Base-by-base conservation (phyloP, 1,284 basidiomycete genomes). In the Papiliotrema nemorosa region DNA sequence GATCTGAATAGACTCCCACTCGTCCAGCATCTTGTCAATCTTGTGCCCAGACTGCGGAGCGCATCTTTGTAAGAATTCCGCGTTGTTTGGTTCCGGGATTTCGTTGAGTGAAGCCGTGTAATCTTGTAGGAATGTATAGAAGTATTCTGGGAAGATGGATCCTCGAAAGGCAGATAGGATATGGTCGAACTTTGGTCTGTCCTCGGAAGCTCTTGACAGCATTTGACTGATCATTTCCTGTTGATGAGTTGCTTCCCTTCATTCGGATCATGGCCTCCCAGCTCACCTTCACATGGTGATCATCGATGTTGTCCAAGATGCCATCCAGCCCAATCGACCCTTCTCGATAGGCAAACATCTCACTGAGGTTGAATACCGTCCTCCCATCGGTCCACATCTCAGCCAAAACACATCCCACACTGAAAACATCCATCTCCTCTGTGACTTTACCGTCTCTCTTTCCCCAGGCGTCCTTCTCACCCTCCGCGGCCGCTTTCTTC, bases 341-440 rank as follows among this genome's bases (percentile, higher is more conserved):
- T 59, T 88, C 85, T 21, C 91, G 79, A 64, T 96, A 99, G 70
- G 94, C 93, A 81, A 91, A 97, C 46, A 99, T 78, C 69, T 97
- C 94, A 66, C 88, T 91, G 40, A 98, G 79, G 0, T 90, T 94
- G 77, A 98, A 98, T 34, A 96, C 81, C 1, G 90, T 89, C 0
- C 88, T 84, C 0, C 96, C 96, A 68, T 99, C 96, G 37, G 93
- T 80, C 78, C 96, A 98, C 54, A 98, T 80, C 74, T 99, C 96
- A 1, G 93, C 90, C 29, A 98, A 83, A 16, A 97, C 93, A 70
- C 94, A 98, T 27, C 96, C 96, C 0, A 85, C 82, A 54, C 91
- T 91, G 68, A 98, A 99, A 46, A 94, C 89, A 70, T 99, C 96
- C 96, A 99, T 98, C 3, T 88, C 81, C 73, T 99, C 92, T 0